phyloP scores from a whole-genome alignment of 148 eudicot species.

The Arbutus unedo region DNA sequence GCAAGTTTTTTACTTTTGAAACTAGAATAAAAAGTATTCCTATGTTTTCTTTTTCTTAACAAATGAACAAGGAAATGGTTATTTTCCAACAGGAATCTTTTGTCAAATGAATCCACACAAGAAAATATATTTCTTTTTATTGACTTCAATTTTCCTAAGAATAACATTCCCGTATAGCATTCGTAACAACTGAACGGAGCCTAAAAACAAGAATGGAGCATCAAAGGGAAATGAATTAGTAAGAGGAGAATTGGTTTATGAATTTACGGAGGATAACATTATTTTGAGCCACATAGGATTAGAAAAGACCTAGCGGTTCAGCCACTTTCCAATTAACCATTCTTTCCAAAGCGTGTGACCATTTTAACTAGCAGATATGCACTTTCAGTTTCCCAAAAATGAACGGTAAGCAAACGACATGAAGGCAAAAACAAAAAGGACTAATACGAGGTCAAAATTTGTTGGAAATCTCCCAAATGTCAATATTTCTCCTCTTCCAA shows the following conservation, averaged over 20 bases:
- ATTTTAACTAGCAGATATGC: background rate
- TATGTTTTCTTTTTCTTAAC: too few relatives aligned
- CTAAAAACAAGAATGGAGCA: background rate
- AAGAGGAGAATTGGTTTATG: background rate
- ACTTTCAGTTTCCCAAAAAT: background rate
- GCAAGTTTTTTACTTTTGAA: too few relatives aligned
- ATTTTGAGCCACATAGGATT: background rate
- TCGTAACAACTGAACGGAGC: too few relatives aligned
- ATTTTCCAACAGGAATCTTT: too few relatives aligned
- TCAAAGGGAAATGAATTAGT: too few relatives aligned
- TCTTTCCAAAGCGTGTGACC: background rate
- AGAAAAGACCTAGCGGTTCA: background rate
- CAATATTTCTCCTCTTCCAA: background rate
- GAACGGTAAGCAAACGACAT: background rate
- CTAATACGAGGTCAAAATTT: background rate
- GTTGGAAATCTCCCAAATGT: background rate
- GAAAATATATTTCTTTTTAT: too few relatives aligned
- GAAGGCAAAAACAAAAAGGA: background rate
- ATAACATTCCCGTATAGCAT: too few relatives aligned
- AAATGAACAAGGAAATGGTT: too few relatives aligned
- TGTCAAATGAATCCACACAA: too few relatives aligned
- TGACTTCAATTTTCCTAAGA: too few relatives aligned
- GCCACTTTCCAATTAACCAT: background rate
- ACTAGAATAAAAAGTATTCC: too few relatives aligned
- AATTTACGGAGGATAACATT: background rate